phyloP scores from a whole-genome alignment of 2,329 filamentous ascomycete species.

The Trichoderma lentiforme region DNA sequence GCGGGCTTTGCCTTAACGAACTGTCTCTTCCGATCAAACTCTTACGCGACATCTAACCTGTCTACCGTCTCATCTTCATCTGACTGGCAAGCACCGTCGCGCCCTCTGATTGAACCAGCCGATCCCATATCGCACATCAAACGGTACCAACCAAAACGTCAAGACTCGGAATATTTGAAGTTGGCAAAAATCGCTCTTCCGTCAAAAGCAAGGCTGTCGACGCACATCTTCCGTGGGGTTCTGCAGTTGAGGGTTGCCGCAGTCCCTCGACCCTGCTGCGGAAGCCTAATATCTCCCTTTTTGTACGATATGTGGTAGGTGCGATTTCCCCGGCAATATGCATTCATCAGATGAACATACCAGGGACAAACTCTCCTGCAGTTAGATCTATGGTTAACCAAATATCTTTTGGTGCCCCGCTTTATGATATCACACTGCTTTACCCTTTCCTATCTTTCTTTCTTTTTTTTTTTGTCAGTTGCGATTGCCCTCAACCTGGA shows the following conservation, averaged over 20 bases:
- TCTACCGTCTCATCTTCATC: not conserved
- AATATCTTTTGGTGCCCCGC: not conserved
- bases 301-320: constrained; percentile 18
- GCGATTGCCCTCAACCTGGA: not conserved
- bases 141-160: not conserved
- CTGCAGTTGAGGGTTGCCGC: not conserved
- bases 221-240: not conserved
- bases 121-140: not conserved
- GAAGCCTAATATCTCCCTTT: not conserved
- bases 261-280: not conserved
- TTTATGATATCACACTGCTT: not conserved
- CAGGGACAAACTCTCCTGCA: not conserved
- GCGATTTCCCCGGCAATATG: not conserved
- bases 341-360: not conserved
- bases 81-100: not conserved
- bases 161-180: not conserved
- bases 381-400: not conserved
- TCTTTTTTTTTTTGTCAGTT: not conserved
- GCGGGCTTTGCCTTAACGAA: not conserved
- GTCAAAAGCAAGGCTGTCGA: not conserved
- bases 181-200: not conserved
- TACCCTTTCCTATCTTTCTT: not conserved
- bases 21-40: not conserved
- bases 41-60: not conserved
- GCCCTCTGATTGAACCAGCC: not conserved